Conservation (phyloP, 164 flowering plant species). For the Stephania japonica region DNA sequence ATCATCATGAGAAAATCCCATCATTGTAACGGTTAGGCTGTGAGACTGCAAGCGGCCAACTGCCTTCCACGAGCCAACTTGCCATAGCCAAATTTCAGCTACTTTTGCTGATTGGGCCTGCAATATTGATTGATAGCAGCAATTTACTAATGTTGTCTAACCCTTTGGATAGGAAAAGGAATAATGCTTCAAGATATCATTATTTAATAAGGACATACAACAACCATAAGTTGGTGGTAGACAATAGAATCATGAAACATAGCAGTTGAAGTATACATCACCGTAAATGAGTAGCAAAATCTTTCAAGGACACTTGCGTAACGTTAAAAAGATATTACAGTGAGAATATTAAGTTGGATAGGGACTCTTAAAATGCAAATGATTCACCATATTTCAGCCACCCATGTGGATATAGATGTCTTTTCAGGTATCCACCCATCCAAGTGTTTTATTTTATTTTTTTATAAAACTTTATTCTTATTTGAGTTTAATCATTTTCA, state of each 20-base stretch:
- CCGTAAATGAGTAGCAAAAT: not conserved
- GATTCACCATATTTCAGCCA: not conserved
- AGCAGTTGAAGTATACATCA: not conserved
- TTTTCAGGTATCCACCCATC: not conserved
- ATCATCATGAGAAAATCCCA: constrained; percentile 85
- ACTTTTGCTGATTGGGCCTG: constrained; percentile 82
- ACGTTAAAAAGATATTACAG: not conserved
- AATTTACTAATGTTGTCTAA: not conserved
- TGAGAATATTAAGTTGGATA: not conserved
- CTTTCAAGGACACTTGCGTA: not conserved
- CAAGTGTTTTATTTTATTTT: not conserved
- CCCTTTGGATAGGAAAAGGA: not conserved
- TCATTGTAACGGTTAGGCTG: constrained; percentile 80
- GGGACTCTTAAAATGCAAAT: not conserved
- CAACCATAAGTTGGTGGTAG: not conserved
- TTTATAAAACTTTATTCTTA: too few species aligned
- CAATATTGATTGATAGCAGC: constrained; percentile 12
- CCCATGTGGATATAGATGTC: not conserved
- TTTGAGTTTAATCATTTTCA: not conserved
- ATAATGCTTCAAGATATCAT: not conserved
- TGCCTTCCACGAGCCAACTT: constrained; percentile 90
- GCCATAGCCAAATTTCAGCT: constrained; percentile 97
- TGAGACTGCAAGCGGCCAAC: constrained; percentile 89
- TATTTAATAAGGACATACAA: not conserved
- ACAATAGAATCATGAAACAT: not conserved